Base-by-base conservation (phyloP, 192 early-diverging fungal species). In the Coemansia sp. region DNA sequence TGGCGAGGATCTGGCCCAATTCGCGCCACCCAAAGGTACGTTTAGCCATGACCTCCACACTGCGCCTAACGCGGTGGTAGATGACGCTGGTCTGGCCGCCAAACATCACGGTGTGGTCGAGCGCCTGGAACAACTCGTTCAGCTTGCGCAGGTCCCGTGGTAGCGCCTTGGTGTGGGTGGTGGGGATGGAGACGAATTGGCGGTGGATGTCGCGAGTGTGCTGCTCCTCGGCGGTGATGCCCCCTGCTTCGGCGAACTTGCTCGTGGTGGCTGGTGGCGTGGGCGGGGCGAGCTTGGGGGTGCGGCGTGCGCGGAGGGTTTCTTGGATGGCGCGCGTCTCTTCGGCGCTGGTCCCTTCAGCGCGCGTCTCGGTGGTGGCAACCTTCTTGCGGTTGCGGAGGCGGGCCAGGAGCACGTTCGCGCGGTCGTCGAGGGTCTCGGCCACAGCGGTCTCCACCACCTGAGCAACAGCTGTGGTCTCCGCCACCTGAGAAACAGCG, bases 31-130 rank as follows among this genome's bases (percentile, higher is more conserved):
- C 76, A 72, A 88, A 88, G 6, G 82, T 83, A 47, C 82, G 72
- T 55, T 73, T 64, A 6, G 76, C 76, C 70, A 83, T 81, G 34
- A 82, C 70, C 64, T 86, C 83, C 18, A 88, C 85, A 18, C 79
- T 64, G 66, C 82, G 82, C 33, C 77, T 70, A 21, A 84, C 55
- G 39, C 73, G 73, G 65, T 88, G 85, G 65, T 79, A 84, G 1
- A 84, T 64, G 7, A 77, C 76, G 45, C 70, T 37, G 38, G 37
- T 41, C 21, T 66, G 66, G 0, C 68, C 70, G 20, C 47, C 66
- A 56, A 84, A 84, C 65, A 84, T 38, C 36, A 76, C 37, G 4
- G 74, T 65, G 36, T 84, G 82, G 65, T 84, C 82, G 0, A 84
- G 55, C 0, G 60, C 74, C 36, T 84, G 82, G 63, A 79, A 84